Evolutionary conservation across 1,139 yeast genomes (phyloP).

Genomic region (Nadsonia commutata): DNA sequence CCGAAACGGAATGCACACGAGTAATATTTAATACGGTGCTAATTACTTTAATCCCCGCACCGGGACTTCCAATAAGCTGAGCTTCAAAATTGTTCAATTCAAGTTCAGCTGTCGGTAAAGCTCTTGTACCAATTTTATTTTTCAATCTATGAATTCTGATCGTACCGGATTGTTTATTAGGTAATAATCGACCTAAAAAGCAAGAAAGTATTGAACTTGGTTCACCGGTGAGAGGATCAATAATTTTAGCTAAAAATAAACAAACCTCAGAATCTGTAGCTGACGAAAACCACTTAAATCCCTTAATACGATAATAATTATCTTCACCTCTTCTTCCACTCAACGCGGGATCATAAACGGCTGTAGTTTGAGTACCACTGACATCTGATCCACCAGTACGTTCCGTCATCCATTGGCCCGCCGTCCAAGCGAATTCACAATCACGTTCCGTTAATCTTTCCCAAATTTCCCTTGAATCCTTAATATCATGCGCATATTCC

Average conservation of each 20-base stretch:
- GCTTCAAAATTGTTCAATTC: constrained; percentile 16
- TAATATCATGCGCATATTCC: constrained; percentile 8
- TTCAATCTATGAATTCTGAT: constrained; percentile 19
- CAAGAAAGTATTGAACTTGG: constrained; percentile 12
- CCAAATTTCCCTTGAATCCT: constrained; percentile 9
- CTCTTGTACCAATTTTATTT: constrained; percentile 20
- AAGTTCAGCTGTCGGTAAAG: constrained; percentile 22
- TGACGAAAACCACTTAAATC: constrained; percentile 23
- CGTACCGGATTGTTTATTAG: constrained; percentile 11
- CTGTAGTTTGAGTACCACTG: constrained; percentile 18
- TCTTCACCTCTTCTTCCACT: constrained; percentile 1
- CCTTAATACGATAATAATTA: constrained; percentile 13
- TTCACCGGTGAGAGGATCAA: constrained; percentile 8
- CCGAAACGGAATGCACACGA: constrained; percentile 16
- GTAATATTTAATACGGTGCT: constrained; percentile 20
- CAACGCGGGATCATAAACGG: constrained; percentile 7
- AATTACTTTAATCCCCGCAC: constrained; percentile 20
- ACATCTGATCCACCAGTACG: constrained; percentile 23
- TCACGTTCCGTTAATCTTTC: constrained; percentile 16
- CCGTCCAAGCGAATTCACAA: constrained; percentile 18
- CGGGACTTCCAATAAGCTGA: constrained; percentile 16
- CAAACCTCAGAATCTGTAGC: constrained; percentile 22
- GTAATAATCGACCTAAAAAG: constrained; percentile 17
- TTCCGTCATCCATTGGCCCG: constrained; percentile 25
- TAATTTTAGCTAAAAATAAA: constrained; percentile 16